phyloP scores from a whole-genome alignment of 78 protist genomes.

The Trichosphaerium sp. region DNA sequence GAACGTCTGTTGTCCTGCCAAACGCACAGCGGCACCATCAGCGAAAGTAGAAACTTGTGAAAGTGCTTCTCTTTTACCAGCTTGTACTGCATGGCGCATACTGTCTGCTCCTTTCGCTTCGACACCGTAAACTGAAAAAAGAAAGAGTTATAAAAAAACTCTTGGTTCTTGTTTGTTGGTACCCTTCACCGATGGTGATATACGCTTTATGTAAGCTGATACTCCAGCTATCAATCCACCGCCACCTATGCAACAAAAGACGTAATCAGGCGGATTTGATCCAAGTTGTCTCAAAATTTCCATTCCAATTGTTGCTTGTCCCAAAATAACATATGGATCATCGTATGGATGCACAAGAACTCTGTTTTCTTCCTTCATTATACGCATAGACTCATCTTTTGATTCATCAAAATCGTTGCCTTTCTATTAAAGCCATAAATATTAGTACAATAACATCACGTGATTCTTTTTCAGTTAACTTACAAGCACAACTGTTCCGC shows the following conservation, averaged over 20 bases:
- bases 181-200: constrained; percentile 37
- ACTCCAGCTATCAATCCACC: constrained; percentile 57
- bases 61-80: background rate
- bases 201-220: constrained; percentile 35
- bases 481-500: constrained; percentile 15
- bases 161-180: too few relatives aligned
- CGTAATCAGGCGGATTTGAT: background rate
- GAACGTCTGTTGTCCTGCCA: constrained; percentile 29
- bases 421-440: constrained; percentile 18
- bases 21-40: constrained; percentile 61
- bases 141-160: too few relatives aligned
- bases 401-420: constrained; percentile 64
- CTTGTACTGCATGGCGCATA: constrained; percentile 4
- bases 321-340: constrained; percentile 67
- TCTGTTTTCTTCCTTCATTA: constrained; percentile 1
- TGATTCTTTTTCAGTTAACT: background rate
- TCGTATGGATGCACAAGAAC: constrained; percentile 51
- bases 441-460: background rate
- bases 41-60: constrained; percentile 29
- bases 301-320: constrained; percentile 50
- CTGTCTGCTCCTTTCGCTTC: constrained; percentile 45
- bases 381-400: constrained; percentile 13
- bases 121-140: too few relatives aligned
- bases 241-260: constrained; percentile 53
- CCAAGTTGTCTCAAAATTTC: constrained; percentile 25